Base-by-base conservation (phyloP, 1,284 basidiomycete species). In the Moniliella sp. region DNA sequence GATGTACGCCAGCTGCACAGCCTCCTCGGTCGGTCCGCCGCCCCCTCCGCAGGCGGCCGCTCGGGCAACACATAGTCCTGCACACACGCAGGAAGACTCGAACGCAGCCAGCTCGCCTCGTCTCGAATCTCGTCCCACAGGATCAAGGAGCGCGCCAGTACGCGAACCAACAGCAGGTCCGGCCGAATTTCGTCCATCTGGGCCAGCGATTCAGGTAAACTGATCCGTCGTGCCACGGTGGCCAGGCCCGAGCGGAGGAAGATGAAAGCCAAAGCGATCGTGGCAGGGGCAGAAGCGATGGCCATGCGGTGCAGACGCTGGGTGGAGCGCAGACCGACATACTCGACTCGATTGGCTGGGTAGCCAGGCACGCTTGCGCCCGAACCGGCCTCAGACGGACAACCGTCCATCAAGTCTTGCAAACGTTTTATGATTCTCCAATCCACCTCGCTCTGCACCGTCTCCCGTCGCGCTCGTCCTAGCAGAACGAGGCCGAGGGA, bases 401-500 rank as follows among this genome's bases (percentile, higher is more conserved):
- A 15, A 12, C 25, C 25, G 15, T 25, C 28, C 9, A 54, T 35
- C 15, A 45, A 36, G 10, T 42, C 39, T 13, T 43, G 44, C 2
- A 55, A 37, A 11, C 39, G 38, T n/a, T 36, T 32, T n/a, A 48
- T 16, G 18, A 56, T 42, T n/a, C 39, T 35, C 9, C 38, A 40
- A 28, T 56, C 53, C 2, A 44, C 34, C 17, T 45, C 26, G 18
- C 42, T 45, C 19, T 39, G 36, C 51, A 55, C 48, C 4, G 41
- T 37, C 5, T 43, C 39, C 13, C 43, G 33, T 2, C 46, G 37
- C 1, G 43, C 54, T 45, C 75, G 76, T 4, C 81, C 84, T 4
- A 97, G 70, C 76, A 93, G 86, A 59, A 91, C 78, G 69, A 93
- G 77, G 0, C 91, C 91, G 51, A 91, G 91, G 0, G 79, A 75